Evolutionary conservation across 805 yeast species (phyloP), one percentile per base, ranked within the genome.

Genomic region (Diddensiella santjacobensis): DNA sequence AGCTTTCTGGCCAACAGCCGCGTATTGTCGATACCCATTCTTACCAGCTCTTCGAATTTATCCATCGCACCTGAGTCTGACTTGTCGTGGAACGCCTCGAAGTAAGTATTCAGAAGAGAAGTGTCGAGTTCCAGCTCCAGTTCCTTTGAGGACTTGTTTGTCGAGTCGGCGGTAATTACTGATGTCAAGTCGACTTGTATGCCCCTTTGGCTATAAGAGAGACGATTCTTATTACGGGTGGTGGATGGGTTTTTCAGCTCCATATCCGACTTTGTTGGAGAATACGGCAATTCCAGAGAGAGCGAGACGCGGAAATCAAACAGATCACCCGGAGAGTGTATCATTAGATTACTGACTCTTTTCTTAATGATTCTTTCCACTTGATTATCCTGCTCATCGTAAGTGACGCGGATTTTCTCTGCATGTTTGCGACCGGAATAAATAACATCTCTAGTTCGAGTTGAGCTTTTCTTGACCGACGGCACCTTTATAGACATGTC

Each of bases 301-400:
- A 90, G 68, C 3, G 95, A 81, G 31, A 89, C 69, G 57, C 95
- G 75, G 56, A 83, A 71, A 66, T 89, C 97, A 61, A 81, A 83
- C 65, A 81, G 73, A 26, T 85, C 79, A 54, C 85, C 83, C 3
- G 96, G 96, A 47, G 84, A 76, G 59, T 78, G 81, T 18, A 89
- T 71, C 58, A 79, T 75, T 48, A 90, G 65, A 61, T 84, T 88
- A 1, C 87, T 78, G n/a, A 88, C 68, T 47, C 91, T 73, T 56
- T 79, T 77, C 61, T 89, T 89, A 51, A 80, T 81, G 45, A 89
- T 84, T 38, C 83, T 83, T 26, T 80, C 81, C 44, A 81, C 80
- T 15, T 58, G 44, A 3, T 55, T 50, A 36, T 58, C 62, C 4
- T 49, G 45, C 30, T 61, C 65, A 47, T 58, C 62, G 19, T 44